These are phyloP conservation scores for Brasenia schreberi DNA, from an alignment of 164 flowering plant species.

Conservation along the genomic window DNA sequence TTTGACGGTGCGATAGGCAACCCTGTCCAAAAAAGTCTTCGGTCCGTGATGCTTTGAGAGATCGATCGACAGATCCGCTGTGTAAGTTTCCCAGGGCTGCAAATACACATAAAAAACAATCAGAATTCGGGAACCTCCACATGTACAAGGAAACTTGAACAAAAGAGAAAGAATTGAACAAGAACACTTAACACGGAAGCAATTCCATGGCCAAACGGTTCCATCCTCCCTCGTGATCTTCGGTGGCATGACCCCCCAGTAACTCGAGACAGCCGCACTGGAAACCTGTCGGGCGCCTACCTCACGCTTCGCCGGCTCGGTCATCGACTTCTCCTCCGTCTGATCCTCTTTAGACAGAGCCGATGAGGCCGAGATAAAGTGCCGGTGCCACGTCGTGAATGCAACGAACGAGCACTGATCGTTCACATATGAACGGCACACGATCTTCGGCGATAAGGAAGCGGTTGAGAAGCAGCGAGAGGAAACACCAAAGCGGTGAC, in stretches of 20 bases:
- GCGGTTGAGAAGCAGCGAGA: not conserved
- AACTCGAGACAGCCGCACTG: constrained; percentile 30
- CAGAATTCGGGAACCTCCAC: not conserved
- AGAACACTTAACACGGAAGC: constrained; percentile 50
- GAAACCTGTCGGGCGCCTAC: constrained; percentile 5
- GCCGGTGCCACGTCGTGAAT: not conserved
- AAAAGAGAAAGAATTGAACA: not conserved
- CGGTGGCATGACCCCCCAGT: constrained; percentile 62
- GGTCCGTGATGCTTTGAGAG: constrained; percentile 80
- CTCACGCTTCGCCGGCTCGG: constrained; percentile 6
- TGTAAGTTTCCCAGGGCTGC: constrained; percentile 90
- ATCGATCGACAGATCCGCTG: constrained; percentile 62
- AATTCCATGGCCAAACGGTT: constrained; percentile 88
- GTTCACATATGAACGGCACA: not conserved
- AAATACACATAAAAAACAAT: constrained; percentile 7
- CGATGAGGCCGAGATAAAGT: not conserved
- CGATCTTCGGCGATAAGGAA: not conserved
- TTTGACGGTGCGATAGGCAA: constrained; percentile 82
- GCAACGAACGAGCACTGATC: not conserved
- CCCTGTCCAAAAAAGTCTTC: constrained; percentile 54
- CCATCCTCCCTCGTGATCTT: constrained; percentile 54
- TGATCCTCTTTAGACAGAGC: not conserved
- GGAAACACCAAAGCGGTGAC: not conserved
- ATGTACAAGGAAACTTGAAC: not conserved
- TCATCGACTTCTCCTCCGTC: constrained; percentile 4